Evolutionary conservation across 352 stramenopile genomes (phyloP), one percentile per base, ranked within the genome.

Genomic region (Globisporangium alternatum): DNA sequence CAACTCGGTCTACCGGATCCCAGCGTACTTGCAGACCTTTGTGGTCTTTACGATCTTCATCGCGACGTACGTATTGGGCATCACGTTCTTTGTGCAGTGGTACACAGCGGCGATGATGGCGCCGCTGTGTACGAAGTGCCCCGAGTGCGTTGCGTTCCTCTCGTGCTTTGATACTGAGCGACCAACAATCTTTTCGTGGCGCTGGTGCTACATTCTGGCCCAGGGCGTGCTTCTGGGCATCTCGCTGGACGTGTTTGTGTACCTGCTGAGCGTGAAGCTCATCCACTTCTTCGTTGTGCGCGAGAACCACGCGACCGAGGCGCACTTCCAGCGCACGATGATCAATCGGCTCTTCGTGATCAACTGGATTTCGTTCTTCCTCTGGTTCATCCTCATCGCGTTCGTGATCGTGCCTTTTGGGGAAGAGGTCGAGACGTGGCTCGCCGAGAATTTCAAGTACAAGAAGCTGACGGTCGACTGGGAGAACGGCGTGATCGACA

Each of bases 361-460:
- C 69, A 95, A 94, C 65, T 96, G 88, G 88, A 92, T 95, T 53
- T 94, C 86, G 19, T 95, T 95, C 62, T 96, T 96, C 61, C 68
- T 93, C 43, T 96, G 86, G 88, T 96, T 95, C 56, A 93, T 96
- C 58, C 65, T 95, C 45, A 93, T 96, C 39, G 84, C 88, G 9
- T 95, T 95, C 61, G 79, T 94, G 54, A 93, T 94, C 60, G 85
- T 95, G 1, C 88, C 88, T 15, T 96, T 95, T 41, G 88, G 88
- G 0, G 72, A 88, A 43, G 61, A 86, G 35, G 83, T 96, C 25
- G 86, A 96, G 60, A 82, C 80, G 12, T 95, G 85, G 85, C 73
- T 95, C 17, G 77, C 81, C 2, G 70, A 80, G 39, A 91, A 92
- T 61, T 79, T 95, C 53, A 82, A 87, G 51, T 90, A 90, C 72